Conservation (phyloP, 805 yeast species). For the Metschnikowia dekortorum region DNA sequence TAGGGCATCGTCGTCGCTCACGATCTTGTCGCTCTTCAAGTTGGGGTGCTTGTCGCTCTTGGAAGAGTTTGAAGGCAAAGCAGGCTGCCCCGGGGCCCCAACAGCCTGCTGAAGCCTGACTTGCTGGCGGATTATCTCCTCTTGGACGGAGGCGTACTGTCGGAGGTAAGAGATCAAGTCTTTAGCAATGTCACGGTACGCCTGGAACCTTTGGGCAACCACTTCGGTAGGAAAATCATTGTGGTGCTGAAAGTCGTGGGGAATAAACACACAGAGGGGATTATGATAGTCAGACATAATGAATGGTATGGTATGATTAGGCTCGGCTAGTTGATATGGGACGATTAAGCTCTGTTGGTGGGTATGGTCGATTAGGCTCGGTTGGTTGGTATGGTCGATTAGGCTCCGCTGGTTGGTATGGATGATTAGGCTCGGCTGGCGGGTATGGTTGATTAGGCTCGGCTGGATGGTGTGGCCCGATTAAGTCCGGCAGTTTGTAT, state of each 20-base stretch:
- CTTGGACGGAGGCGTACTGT: conserved; percentile 81
- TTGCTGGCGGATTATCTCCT: conserved; percentile 82
- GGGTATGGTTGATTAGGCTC: neutral
- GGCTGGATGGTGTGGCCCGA: neutral
- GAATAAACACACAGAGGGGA: conserved; percentile 39
- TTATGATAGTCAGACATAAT: conserved; percentile 23
- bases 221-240: conserved; percentile 73
- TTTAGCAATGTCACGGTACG: conserved; percentile 80
- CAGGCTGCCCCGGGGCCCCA: conserved; percentile 15
- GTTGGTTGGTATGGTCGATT: neutral
- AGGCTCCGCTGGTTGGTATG: neutral
- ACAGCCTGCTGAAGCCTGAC: conserved; percentile 73
- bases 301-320: neutral
- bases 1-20: conserved; percentile 26
- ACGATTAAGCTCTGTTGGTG: too few species aligned
- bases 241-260: conserved; percentile 30
- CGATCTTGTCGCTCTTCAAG: conserved; percentile 9
- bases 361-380: neutral
- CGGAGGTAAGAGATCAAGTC: conserved; percentile 70
- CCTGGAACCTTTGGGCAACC: conserved; percentile 73
- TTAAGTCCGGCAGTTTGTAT: neutral
- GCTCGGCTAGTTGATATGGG: neutral
- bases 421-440: neutral
- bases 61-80: conserved; percentile 2
- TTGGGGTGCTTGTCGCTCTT: conserved; percentile 10